Base-by-base conservation (phyloP, 2,329 filamentous ascomycete genomes). In the Penicillium rolfsii region DNA sequence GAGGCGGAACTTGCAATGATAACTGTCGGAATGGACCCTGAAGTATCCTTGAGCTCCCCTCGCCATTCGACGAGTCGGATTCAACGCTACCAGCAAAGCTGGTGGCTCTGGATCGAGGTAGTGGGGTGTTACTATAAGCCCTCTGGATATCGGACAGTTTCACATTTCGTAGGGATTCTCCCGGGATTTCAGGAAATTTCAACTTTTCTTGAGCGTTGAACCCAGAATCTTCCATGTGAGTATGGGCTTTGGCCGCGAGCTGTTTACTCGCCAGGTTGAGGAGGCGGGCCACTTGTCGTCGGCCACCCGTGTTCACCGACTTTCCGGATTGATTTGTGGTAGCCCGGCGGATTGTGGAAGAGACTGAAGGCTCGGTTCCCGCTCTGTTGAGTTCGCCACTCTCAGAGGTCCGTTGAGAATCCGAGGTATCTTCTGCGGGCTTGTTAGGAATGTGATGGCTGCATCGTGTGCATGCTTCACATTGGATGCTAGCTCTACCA, bases 171-270 rank as follows among this genome's bases (percentile, higher is more conserved):
- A 73, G 61, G 1, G 62, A 66, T 64, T 88, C 85, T 2, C 84
- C 86, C 0, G 86, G 86, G 0, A 85, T 76, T 57, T 82, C 79
- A 0, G 86, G 86, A 52, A 82, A 88, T n/a, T 79, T 76, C n/a
- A 73, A 70, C 3, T 82, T 81, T 46, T 74, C 75, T 19, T 82
- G 79, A 4, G 72, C 73, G 52, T 78, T 79, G 65, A 85, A 86
- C 1, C 79, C 79, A 0, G 79, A 79, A 33, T 82, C 78, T 56
- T 86, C 81, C 58, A 82, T 81, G 7, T 76, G 77, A n/a, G 82
- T 76, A 1, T 79, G 75, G 0, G 80, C 77, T 33, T 83, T 79
- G 0, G 79, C 81, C 3, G 82, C 81, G 0, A 87, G 65, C 14
- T 80, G 78, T 11, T 81, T 75, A 7, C 79, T 80, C 4, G 84